These are phyloP conservation scores for Suillus lakei DNA, from an alignment of 768 basidiomycete genomes.

Conservation along the genomic window DNA sequence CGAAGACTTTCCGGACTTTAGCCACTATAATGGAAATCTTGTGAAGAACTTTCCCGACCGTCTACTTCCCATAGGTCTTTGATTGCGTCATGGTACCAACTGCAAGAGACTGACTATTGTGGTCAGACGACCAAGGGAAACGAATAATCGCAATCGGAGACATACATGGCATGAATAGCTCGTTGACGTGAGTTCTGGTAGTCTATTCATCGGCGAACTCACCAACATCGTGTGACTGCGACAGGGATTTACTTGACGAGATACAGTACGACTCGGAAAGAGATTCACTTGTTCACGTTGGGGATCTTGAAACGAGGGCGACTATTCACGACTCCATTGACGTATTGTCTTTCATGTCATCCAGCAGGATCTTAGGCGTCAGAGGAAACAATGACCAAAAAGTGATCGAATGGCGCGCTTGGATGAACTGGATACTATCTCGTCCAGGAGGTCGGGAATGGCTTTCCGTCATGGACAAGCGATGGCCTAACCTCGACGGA, in stretches of 20 bases:
- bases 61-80: slow-evolving; percentile 60
- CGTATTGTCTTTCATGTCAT: slow-evolving; percentile 69
- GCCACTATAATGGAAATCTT: slow-evolving; percentile 43
- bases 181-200: slow-evolving; percentile 59
- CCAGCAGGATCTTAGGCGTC: slow-evolving; percentile 73
- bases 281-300: slow-evolving; percentile 81
- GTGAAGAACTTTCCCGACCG: slow-evolving; percentile 46
- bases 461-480: slow-evolving; percentile 52
- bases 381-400: slow-evolving; percentile 95
- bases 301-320: slow-evolving; percentile 85
- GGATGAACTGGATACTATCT: slow-evolving; percentile 77
- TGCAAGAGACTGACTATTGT: neutral
- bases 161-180: slow-evolving; percentile 80
- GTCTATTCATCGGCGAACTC: neutral
- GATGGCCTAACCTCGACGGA: slow-evolving; percentile 43
- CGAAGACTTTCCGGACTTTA: slow-evolving; percentile 59
- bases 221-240: neutral
- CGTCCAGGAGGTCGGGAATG: slow-evolving; percentile 51
- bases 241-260: slow-evolving; percentile 65
- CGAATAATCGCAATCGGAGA: slow-evolving; percentile 86
- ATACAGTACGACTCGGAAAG: slow-evolving; percentile 60
- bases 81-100: neutral
- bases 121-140: slow-evolving; percentile 50
- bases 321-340: slow-evolving; percentile 59
- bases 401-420: slow-evolving; percentile 87